Conservation (phyloP, 768 basidiomycete genomes). For the Coprinopsis cinerea region DNA sequence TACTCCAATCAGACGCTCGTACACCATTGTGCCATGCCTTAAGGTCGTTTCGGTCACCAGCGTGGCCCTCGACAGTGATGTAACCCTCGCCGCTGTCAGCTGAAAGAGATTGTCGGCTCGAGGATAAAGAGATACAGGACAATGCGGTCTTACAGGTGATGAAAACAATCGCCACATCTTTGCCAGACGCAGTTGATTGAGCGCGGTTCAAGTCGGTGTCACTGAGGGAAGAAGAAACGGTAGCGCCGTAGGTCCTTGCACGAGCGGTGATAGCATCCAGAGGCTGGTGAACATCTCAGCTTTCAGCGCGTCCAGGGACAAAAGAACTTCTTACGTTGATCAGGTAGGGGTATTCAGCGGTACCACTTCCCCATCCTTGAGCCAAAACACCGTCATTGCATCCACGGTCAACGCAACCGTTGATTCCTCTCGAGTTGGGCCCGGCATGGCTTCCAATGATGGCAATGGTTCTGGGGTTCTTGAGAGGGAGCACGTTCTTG, state of each 20-base stretch:
- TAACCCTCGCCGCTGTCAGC: conserved; percentile 41
- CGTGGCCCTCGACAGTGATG: conserved; percentile 44
- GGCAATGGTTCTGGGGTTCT: conserved; percentile 40
- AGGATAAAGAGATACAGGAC: not conserved
- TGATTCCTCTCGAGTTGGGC: conserved; percentile 46
- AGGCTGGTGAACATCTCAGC: conserved; percentile 23
- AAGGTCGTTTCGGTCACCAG: conserved; percentile 48
- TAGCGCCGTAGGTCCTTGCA: conserved; percentile 32
- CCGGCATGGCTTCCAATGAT: conserved; percentile 58
- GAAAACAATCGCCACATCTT: conserved; percentile 49
- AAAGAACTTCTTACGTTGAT: conserved; percentile 28
- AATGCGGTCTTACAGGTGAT: conserved; percentile 31
- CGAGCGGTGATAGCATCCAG: conserved; percentile 39
- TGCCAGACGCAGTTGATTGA: conserved; percentile 34
- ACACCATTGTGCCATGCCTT: conserved; percentile 48
- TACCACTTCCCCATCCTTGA: conserved; percentile 49
- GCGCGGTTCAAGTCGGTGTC: conserved; percentile 46
- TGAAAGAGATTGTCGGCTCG: conserved; percentile 9
- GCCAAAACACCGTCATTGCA: conserved; percentile 56
- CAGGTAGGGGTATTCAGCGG: conserved; percentile 47
- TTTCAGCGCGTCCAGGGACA: not conserved
- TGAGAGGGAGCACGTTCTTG: conserved; percentile 38
- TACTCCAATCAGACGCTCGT: conserved; percentile 2
- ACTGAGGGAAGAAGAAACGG: conserved; percentile 40
- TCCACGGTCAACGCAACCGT: conserved; percentile 50